Percentiles rank a stretch among this genome's conserved stretches.
These are phyloP conservation scores for Zoysia japonica DNA, from an alignment of 176 grass and related monocot species.

Conservation along the genomic window DNA sequence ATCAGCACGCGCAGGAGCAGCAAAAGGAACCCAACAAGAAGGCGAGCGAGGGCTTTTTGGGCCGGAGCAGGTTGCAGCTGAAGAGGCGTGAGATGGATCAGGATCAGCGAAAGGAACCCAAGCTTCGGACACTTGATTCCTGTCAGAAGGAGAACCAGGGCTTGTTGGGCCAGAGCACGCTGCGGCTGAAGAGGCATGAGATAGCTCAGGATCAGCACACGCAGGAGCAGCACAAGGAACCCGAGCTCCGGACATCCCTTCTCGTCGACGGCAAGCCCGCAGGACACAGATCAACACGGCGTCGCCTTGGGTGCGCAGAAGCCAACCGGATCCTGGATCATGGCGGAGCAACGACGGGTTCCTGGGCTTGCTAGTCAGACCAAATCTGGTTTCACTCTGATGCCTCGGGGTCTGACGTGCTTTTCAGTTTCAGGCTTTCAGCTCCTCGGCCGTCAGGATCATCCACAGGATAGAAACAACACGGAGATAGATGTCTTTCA, in stretches of 20 bases:
- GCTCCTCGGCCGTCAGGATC: neutral
- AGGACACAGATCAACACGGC: slow-evolving; percentile 9
- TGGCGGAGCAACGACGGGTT: slow-evolving; percentile 10
- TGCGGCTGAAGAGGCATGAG: slow-evolving; percentile 19
- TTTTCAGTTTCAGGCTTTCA: neutral
- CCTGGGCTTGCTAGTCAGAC: slow-evolving; percentile 6
- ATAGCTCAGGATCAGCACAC: neutral
- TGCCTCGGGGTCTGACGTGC: neutral
- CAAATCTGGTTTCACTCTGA: neutral
- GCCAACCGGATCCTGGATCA: slow-evolving; percentile 24
- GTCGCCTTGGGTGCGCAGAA: slow-evolving; percentile 28
- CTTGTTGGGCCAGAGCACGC: slow-evolving; percentile 30
- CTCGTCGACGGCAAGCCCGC: slow-evolving; percentile 10
- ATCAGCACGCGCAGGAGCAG: neutral
- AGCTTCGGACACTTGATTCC: slow-evolving; percentile 28
- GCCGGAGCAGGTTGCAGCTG: slow-evolving; percentile 1
- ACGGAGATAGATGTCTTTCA: neutral
- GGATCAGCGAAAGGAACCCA: neutral
- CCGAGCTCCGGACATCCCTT: neutral
- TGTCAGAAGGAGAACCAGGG: slow-evolving; percentile 39
- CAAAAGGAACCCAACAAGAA: slow-evolving; percentile 6
- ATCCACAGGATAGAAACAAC: neutral
- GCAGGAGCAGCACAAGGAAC: neutral
- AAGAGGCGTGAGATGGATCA: slow-evolving; percentile 12
- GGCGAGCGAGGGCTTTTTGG: slow-evolving; percentile 37